phyloP scores from a whole-genome alignment of 176 grass and related monocot species.

The Phoenix dactylifera region DNA sequence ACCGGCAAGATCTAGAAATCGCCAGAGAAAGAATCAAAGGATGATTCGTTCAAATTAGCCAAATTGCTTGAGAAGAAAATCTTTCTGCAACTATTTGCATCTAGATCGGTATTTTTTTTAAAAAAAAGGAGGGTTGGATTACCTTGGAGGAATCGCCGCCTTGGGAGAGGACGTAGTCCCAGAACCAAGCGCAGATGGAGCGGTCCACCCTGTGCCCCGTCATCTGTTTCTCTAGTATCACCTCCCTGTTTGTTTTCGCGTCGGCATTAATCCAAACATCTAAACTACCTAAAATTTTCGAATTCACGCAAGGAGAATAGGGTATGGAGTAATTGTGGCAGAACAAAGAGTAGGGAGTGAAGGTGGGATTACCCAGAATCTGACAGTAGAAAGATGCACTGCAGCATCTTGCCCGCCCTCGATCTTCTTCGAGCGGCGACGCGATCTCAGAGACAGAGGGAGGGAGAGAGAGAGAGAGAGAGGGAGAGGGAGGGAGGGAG shows the following conservation, averaged over 20 bases:
- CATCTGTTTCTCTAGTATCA: slow-evolving; percentile 98
- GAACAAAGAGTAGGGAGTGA: not conserved
- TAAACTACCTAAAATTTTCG: not conserved
- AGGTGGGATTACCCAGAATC: slow-evolving; percentile 55
- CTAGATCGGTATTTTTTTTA: too few relatives aligned
- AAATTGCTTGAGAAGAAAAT: too few relatives aligned
- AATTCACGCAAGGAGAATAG: not conserved
- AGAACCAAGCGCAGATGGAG: slow-evolving; percentile 85
- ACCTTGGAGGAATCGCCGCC: slow-evolving; percentile 72
- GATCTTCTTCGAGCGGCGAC: too few relatives aligned
- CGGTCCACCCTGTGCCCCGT: slow-evolving; percentile 71
- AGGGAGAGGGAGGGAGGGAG: too few relatives aligned
- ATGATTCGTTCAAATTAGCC: not conserved
- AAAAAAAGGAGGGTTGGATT: not conserved
- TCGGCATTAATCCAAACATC: not conserved
- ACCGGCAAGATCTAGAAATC: slow-evolving; percentile 54
- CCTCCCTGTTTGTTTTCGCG: slow-evolving; percentile 39
- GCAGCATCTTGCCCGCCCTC: slow-evolving; percentile 35
- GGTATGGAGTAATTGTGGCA: not conserved
- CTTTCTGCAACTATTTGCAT: too few relatives aligned
- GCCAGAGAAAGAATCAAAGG: slow-evolving; percentile 5
- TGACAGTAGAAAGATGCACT: slow-evolving; percentile 78
- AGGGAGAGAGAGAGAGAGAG: too few relatives aligned
- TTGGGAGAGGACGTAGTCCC: slow-evolving; percentile 58
- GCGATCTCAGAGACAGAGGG: too few relatives aligned